Percentiles rank a stretch among this genome's conserved stretches.
These are phyloP conservation scores for Tylopilus intermedius DNA, from an alignment of 768 basidiomycete genomes.

Conservation along the genomic window DNA sequence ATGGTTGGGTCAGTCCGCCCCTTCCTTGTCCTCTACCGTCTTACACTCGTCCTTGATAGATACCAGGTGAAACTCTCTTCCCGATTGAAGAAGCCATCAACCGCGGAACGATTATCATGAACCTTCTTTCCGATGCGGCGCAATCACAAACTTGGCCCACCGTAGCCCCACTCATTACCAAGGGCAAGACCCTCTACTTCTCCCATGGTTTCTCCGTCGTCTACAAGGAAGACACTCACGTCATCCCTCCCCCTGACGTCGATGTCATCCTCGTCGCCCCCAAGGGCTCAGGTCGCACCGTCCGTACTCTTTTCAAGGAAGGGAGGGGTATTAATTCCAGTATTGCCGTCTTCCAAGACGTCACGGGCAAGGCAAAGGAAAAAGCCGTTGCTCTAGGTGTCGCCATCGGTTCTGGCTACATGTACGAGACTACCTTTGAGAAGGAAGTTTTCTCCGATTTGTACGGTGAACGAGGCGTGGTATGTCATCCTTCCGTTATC, in stretches of 20 bases:
- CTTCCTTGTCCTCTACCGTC: background rate
- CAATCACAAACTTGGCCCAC: constrained; percentile 93
- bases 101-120: constrained; percentile 98
- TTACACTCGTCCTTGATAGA: constrained; percentile 36
- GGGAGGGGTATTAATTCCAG: constrained; percentile 97
- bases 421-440: constrained; percentile 98
- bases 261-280: constrained; percentile 99
- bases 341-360: constrained; percentile 94
- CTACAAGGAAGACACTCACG: constrained; percentile 95
- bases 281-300: constrained; percentile 97
- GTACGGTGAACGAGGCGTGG: constrained; percentile 99
- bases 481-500: constrained; percentile 40
- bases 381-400: constrained; percentile 94
- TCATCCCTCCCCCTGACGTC: constrained; percentile 86
- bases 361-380: constrained; percentile 96
- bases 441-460: constrained; percentile 99
- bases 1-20: constrained; percentile 77
- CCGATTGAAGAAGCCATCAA: constrained; percentile 97
- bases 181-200: constrained; percentile 99
- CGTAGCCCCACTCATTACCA: constrained; percentile 91
- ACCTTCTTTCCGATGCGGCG: constrained; percentile 98
- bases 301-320: constrained; percentile 99
- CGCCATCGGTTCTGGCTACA: constrained; percentile 92
- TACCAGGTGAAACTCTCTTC: constrained; percentile 97
- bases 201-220: constrained; percentile 99